Evolutionary conservation across 805 yeast genomes (phyloP).

Genomic region (Ogataea corticis): DNA sequence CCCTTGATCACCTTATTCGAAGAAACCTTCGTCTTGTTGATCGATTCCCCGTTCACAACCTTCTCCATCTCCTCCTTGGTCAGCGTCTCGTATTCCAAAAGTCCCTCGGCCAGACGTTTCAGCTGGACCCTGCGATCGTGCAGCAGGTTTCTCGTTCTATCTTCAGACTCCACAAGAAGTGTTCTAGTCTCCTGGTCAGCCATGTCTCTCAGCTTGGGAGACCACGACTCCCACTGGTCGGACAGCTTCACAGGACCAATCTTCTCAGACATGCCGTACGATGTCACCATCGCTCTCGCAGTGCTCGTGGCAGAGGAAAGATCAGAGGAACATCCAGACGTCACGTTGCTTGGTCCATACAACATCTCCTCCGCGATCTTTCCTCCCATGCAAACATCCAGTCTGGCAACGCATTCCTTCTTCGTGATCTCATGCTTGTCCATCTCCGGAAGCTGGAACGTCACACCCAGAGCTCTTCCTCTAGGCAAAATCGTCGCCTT

Average conservation of each 20-base stretch:
- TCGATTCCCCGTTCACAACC: slow-evolving; percentile 75
- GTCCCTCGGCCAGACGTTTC: slow-evolving; percentile 86
- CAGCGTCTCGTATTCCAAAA: slow-evolving; percentile 92
- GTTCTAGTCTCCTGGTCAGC: slow-evolving; percentile 92
- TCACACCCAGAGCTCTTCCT: slow-evolving; percentile 94
- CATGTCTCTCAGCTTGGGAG: slow-evolving; percentile 78
- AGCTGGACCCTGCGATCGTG: slow-evolving; percentile 65
- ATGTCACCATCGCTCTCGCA: slow-evolving; percentile 95
- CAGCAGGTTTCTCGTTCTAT: slow-evolving; percentile 72
- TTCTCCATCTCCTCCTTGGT: slow-evolving; percentile 88
- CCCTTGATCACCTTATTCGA: slow-evolving; percentile 74
- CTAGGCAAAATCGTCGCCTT: slow-evolving; percentile 97
- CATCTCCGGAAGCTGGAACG: slow-evolving; percentile 97
- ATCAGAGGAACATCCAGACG: slow-evolving; percentile 94
- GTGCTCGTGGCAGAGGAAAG: slow-evolving; percentile 85
- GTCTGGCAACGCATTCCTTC: slow-evolving; percentile 83
- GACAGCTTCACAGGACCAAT: slow-evolving; percentile 91
- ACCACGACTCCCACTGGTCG: slow-evolving; percentile 95
- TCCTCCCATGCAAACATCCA: slow-evolving; percentile 99
- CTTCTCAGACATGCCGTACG: slow-evolving; percentile 92
- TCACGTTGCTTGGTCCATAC: slow-evolving; percentile 88
- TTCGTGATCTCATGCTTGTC: slow-evolving; percentile 93
- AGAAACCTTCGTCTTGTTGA: slow-evolving; percentile 65
- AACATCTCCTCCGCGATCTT: slow-evolving; percentile 93
- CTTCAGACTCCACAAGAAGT: slow-evolving; percentile 71